phyloP scores from a whole-genome alignment of 108 stramenopile genomes.

The Nannochloropsis granulata region DNA sequence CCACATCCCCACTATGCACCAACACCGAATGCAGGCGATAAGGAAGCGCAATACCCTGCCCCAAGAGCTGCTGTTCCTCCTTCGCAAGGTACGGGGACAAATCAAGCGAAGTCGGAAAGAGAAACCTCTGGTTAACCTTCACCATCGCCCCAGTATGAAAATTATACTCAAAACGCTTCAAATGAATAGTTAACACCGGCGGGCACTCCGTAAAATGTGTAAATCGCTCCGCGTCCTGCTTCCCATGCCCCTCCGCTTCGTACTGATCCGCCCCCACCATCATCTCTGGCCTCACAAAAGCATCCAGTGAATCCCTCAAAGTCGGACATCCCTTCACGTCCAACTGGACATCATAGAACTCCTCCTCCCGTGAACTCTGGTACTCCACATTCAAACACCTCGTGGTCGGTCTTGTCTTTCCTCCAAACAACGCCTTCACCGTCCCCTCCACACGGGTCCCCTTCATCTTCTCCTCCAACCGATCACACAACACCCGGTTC shows the following conservation, averaged over 20 bases:
- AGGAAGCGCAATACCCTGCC: not conserved
- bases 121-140: slow-evolving; percentile 27
- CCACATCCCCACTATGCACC: slow-evolving; percentile 36
- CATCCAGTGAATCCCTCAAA: slow-evolving; percentile 27
- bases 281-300: slow-evolving; percentile 32
- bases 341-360: slow-evolving; percentile 40
- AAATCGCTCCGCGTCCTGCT: slow-evolving; percentile 14
- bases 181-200: slow-evolving; percentile 31
- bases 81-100: slow-evolving; percentile 18
- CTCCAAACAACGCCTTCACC: slow-evolving; percentile 33
- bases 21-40: slow-evolving; percentile 37
- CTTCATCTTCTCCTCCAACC: slow-evolving; percentile 43
- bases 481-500: slow-evolving; percentile 34
- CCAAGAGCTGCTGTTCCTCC: not conserved
- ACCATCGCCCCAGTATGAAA: slow-evolving; percentile 17
- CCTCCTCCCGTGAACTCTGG: slow-evolving; percentile 28
- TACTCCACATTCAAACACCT: slow-evolving; percentile 30
- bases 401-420: slow-evolving; percentile 23
- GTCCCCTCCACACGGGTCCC: slow-evolving; percentile 29
- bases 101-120: slow-evolving; percentile 18
- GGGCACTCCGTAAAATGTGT: slow-evolving; percentile 1
- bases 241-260: slow-evolving; percentile 18
- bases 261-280: slow-evolving; percentile 38
- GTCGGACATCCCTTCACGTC: slow-evolving; percentile 38
- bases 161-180: slow-evolving; percentile 36